Percentiles rank a stretch among this genome's conserved stretches.
These are phyloP conservation scores for Teratosphaeria viscida DNA, from an alignment of 2,329 filamentous ascomycete genomes.

Conservation along the genomic window DNA sequence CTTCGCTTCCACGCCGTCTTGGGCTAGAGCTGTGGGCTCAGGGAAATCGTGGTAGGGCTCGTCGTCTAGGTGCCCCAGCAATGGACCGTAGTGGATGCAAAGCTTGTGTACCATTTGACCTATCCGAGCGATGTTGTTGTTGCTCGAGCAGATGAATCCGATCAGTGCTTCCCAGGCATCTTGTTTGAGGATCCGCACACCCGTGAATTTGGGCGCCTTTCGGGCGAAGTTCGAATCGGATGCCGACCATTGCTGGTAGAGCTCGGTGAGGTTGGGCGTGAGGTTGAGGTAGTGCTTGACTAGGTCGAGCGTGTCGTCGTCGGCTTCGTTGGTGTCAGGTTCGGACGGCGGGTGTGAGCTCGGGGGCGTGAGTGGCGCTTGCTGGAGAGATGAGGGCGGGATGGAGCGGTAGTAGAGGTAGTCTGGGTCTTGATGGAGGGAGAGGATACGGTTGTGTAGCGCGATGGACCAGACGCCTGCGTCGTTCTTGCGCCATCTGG, in stretches of 20 bases:
- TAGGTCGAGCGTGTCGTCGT: constrained; percentile 62
- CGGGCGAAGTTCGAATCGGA: constrained; percentile 81
- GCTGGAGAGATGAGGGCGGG: constrained; percentile 33
- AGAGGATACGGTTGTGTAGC: constrained; percentile 73
- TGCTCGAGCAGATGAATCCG: constrained; percentile 95
- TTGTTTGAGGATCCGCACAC: constrained; percentile 84
- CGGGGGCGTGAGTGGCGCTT: constrained; percentile 28
- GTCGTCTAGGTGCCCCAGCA: constrained; percentile 57
- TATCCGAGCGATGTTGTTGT: constrained; percentile 94
- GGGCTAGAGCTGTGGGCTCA: constrained; percentile 59
- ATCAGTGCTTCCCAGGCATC: constrained; percentile 93
- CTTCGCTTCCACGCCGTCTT: constrained; percentile 64
- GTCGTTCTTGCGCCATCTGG: constrained; percentile 72
- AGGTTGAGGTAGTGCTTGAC: constrained; percentile 83
- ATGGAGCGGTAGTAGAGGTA: constrained; percentile 71
- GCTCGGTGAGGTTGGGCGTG: constrained; percentile 56
- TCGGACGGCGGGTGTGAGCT: constrained; percentile 28
- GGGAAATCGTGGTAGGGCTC: constrained; percentile 79
- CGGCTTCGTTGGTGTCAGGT: constrained; percentile 27
- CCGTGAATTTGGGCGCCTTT: constrained; percentile 76
- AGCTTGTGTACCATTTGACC: constrained; percentile 94
- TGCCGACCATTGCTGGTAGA: constrained; percentile 81
- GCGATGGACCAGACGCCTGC: constrained; percentile 83
- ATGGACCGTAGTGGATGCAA: constrained; percentile 71
- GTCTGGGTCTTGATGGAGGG: constrained; percentile 68